Evolutionary conservation across 2,329 filamentous ascomycete species (phyloP).

Genomic region (Aspergillus texensis): DNA sequence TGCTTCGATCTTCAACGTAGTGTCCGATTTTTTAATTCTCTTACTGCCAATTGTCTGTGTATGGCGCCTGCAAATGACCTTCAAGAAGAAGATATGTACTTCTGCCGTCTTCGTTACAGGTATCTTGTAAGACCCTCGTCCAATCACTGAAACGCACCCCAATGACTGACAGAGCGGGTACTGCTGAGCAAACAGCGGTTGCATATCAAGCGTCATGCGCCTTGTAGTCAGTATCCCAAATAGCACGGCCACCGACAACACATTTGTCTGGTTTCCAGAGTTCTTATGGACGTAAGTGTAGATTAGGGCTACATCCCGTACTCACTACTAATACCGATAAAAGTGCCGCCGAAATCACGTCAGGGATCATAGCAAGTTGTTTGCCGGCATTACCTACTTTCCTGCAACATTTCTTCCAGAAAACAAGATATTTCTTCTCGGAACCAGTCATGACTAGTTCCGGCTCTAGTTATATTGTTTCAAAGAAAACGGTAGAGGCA

Average conservation of each 20-base stretch:
- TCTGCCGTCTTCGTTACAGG: slow-evolving; percentile 28
- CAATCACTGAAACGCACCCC: background rate
- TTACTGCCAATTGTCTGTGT: slow-evolving; percentile 27
- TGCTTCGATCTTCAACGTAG: slow-evolving; percentile 25
- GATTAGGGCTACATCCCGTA: background rate
- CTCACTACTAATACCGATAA: background rate
- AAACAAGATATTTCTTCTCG: slow-evolving; percentile 14
- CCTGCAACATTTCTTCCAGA: slow-evolving; percentile 24
- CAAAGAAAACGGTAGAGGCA: background rate
- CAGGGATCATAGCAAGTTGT: slow-evolving; percentile 28
- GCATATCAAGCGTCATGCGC: slow-evolving; percentile 28
- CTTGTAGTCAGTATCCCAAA: slow-evolving; percentile 24
- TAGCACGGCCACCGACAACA: slow-evolving; percentile 21
- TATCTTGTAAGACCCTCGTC: slow-evolving; percentile 19
- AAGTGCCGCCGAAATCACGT: slow-evolving; percentile 26
- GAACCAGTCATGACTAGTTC: background rate
- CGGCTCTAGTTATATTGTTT: background rate
- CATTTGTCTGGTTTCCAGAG: slow-evolving; percentile 27
- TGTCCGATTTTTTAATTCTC: slow-evolving; percentile 28
- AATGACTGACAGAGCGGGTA: background rate
- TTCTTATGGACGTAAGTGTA: slow-evolving; percentile 30
- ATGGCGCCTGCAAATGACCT: slow-evolving; percentile 25
- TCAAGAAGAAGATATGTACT: slow-evolving; percentile 21
- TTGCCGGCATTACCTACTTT: slow-evolving; percentile 27
- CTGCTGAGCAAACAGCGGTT: slow-evolving; percentile 17